phyloP scores from a whole-genome alignment of 192 early-diverging fungal species.

The Dissophora ornata region DNA sequence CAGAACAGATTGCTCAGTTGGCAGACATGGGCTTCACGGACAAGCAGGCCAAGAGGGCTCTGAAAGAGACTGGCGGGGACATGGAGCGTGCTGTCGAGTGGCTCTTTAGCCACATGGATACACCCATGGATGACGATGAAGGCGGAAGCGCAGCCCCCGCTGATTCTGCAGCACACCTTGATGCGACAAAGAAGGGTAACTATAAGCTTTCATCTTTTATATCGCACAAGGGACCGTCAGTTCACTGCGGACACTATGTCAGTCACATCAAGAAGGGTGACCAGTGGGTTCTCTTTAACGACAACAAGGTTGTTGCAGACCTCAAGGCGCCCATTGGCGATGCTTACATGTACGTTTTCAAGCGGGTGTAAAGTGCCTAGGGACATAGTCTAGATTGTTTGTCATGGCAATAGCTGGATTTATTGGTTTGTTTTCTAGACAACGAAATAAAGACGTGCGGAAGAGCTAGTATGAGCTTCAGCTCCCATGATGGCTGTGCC shows the following conservation, averaged over 20 bases:
- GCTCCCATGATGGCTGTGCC: too few relatives aligned
- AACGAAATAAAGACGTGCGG: too few relatives aligned
- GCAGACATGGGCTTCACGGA: conserved; percentile 93
- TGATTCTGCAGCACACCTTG: conserved; percentile 17
- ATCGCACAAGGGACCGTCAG: conserved; percentile 95
- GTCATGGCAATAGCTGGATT: too few relatives aligned
- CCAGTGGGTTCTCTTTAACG: conserved; percentile 94
- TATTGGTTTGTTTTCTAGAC: too few relatives aligned
- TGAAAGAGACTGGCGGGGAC: conserved; percentile 83
- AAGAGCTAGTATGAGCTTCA: too few relatives aligned
- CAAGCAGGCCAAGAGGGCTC: conserved; percentile 82
- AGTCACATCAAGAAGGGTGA: conserved; percentile 80
- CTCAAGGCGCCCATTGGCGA: conserved; percentile 70
- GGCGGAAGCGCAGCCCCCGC: conserved; percentile 8
- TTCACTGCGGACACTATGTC: conserved; percentile 97
- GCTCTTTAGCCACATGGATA: conserved; percentile 90
- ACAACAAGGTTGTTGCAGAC: conserved; percentile 90
- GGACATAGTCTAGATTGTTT: neutral
- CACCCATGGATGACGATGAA: conserved; percentile 61
- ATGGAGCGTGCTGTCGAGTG: conserved; percentile 95
- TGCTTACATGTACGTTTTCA: conserved; percentile 80
- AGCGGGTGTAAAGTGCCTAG: conserved; percentile 29
- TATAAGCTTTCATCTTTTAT: conserved; percentile 86
- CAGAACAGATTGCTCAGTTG: conserved; percentile 68
- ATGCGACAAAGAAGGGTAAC: conserved; percentile 59